phyloP scores from a whole-genome alignment of 192 early-diverging fungal species.

The Kappamyces sp. region DNA sequence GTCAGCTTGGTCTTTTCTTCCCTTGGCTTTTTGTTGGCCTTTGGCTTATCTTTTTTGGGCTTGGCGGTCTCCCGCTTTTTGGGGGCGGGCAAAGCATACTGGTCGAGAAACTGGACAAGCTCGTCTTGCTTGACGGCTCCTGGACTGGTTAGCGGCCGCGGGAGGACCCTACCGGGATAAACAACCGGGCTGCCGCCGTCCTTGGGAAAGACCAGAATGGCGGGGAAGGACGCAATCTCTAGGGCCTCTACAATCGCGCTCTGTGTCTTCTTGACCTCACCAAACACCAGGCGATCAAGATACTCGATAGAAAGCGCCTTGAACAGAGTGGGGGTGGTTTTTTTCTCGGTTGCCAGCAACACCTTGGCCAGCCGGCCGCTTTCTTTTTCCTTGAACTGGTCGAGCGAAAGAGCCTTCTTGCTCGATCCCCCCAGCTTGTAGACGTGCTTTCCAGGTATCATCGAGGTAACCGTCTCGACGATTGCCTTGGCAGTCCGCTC shows the following conservation, averaged over 20 bases:
- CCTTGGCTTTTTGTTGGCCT: conserved; percentile 15
- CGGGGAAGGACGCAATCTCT: conserved; percentile 59
- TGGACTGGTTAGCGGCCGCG: conserved; percentile 9
- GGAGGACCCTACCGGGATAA: conserved; percentile 50
- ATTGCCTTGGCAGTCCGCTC: conserved; percentile 66
- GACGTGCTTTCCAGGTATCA: conserved; percentile 45
- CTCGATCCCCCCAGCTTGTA: conserved; percentile 45
- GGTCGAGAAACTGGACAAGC: conserved; percentile 56
- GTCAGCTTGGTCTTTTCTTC: conserved; percentile 17
- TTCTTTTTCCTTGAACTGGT: conserved; percentile 27
- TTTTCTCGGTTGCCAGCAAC: conserved; percentile 73
- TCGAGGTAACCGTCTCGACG: conserved; percentile 54
- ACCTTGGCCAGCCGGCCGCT: conserved; percentile 56
- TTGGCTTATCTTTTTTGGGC: conserved; percentile 27
- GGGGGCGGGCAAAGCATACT: conserved; percentile 42
- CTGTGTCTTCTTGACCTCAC: conserved; percentile 58
- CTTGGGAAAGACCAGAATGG: conserved; percentile 60
- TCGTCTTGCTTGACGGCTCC: conserved; percentile 55
- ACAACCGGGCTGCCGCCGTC: conserved; percentile 33
- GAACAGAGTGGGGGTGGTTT: conserved; percentile 71
- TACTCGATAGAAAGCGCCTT: conserved; percentile 80
- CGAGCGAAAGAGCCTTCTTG: conserved; percentile 29
- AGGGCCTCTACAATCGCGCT: conserved; percentile 46
- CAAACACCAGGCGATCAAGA: conserved; percentile 62
- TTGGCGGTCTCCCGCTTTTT: conserved; percentile 26